Conservation (phyloP, 179 eudicot genomes). For the Spinacia oleracea region DNA sequence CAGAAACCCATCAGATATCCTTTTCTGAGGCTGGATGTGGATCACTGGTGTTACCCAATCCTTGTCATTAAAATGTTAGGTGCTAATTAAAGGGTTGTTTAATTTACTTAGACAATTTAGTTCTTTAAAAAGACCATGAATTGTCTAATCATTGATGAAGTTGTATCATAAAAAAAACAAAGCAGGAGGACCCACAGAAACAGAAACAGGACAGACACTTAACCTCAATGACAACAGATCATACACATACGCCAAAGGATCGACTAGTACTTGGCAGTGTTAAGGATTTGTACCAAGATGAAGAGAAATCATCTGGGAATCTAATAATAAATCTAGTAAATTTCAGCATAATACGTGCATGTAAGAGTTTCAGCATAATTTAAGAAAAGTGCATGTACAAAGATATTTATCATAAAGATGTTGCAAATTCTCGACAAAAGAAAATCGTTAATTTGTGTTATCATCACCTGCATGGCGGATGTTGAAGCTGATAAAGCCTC, state of each 20-base stretch:
- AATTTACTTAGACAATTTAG: neutral
- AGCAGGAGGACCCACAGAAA: neutral
- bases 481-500: conserved; percentile 64
- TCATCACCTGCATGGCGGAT: conserved; percentile 73
- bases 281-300: neutral
- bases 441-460: neutral
- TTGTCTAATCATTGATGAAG: neutral
- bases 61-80: neutral
- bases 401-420: neutral
- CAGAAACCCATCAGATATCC: neutral
- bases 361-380: neutral
- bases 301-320: neutral
- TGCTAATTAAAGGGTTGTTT: neutral
- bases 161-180: neutral
- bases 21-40: neutral
- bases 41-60: neutral
- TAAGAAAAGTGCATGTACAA: neutral
- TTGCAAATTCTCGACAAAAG: neutral
- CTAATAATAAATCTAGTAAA: neutral
- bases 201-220: too few species aligned
- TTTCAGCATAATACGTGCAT: conserved; percentile 1
- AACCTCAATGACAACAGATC: neutral
- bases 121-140: neutral
- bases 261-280: neutral
- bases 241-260: neutral